Conservation (phyloP, 495 filamentous ascomycete species). For the Clavariopsis aquatica region DNA sequence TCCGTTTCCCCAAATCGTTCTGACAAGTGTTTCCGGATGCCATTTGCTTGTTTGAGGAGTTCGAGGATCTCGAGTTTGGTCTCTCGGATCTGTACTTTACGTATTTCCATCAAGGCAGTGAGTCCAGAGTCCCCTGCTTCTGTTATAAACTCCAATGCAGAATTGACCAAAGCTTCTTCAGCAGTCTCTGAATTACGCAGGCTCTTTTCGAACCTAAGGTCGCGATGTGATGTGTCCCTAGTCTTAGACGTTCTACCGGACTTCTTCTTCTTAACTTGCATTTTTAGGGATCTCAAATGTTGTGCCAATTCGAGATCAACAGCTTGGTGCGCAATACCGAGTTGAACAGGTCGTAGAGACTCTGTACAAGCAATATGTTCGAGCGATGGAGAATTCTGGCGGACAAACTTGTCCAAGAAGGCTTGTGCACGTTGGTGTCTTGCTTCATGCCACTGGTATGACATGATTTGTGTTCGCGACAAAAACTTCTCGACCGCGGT, state of each 20-base stretch:
- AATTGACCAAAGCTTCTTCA: constrained; percentile 41
- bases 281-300: constrained; percentile 37
- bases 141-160: constrained; percentile 22
- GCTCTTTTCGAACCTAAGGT: constrained; percentile 18
- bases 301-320: constrained; percentile 41
- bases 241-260: constrained; percentile 9
- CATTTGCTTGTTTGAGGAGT: constrained; percentile 1
- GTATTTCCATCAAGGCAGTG: constrained; percentile 6
- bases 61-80: not conserved
- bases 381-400: constrained; percentile 38
- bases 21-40: not conserved
- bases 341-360: constrained; percentile 26
- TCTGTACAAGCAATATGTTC: constrained; percentile 32
- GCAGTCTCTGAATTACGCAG: constrained; percentile 26
- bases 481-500: constrained; percentile 43
- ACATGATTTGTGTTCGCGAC: constrained; percentile 28
- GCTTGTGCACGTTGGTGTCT: constrained; percentile 32
- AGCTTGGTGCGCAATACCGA: constrained; percentile 33
- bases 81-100: constrained; percentile 25
- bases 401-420: constrained; percentile 43
- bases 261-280: constrained; percentile 36
- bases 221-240: constrained; percentile 15
- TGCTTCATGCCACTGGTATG: constrained; percentile 33
- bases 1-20: not conserved
- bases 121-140: constrained; percentile 9